phyloP scores from a whole-genome alignment of 1,284 basidiomycete genomes.

The Moesziomyces globuligerus region DNA sequence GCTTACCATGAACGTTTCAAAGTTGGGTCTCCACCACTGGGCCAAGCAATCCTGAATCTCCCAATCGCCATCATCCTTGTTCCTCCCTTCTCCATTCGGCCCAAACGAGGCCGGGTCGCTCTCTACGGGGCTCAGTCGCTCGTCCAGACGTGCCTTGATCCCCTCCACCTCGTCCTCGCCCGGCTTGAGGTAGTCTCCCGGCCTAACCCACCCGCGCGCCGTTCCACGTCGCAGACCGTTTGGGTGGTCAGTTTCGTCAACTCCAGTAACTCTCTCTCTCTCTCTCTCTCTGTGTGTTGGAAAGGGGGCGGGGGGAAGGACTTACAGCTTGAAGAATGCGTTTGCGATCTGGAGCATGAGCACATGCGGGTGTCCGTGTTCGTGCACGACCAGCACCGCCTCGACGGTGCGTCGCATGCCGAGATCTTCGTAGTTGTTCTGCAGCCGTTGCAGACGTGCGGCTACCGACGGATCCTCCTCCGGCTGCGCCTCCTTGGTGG shows the following conservation, averaged over 20 bases:
- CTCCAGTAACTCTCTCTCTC: too few relatives aligned
- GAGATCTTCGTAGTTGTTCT: conserved; percentile 96
- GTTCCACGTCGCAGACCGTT: not conserved
- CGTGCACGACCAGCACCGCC: conserved; percentile 92
- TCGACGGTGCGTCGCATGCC: conserved; percentile 92
- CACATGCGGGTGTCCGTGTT: conserved; percentile 75
- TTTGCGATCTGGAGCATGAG: conserved; percentile 98
- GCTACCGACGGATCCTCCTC: conserved; percentile 96
- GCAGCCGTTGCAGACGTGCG: conserved; percentile 68
- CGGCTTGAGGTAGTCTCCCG: conserved; percentile 97
- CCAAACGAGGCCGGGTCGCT: conserved; percentile 55
- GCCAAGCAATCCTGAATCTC: conserved; percentile 92
- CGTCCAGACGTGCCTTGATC: conserved; percentile 85
- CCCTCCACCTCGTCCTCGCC: conserved; percentile 92
- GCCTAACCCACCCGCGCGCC: conserved; percentile 71
- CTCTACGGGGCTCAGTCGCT: conserved; percentile 70
- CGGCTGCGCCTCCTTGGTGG: conserved; percentile 92
- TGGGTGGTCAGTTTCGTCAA: not conserved
- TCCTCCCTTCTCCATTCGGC: conserved; percentile 71
- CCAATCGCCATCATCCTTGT: conserved; percentile 82
- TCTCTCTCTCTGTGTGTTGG: too few relatives aligned
- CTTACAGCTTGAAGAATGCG: conserved; percentile 96
- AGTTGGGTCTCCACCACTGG: conserved; percentile 97
- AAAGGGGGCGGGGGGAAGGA: too few relatives aligned
- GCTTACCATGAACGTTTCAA: conserved; percentile 96